These are phyloP conservation scores for Taphrina confusa DNA, from an alignment of 1,139 yeast genomes.

Conservation along the genomic window DNA sequence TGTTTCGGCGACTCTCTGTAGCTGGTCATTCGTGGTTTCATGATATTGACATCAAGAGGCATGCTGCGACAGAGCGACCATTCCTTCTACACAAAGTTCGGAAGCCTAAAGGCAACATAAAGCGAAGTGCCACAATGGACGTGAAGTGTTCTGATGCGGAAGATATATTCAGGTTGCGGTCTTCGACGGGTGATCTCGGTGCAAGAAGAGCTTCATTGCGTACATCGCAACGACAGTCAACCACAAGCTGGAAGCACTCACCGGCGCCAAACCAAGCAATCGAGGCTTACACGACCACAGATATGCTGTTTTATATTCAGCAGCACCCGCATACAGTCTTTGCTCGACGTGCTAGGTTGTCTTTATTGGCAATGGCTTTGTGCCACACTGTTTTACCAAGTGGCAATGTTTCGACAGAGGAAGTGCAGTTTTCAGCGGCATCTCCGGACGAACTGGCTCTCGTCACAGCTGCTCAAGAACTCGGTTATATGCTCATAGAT, in stretches of 20 bases:
- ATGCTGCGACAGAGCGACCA: constrained; percentile 36
- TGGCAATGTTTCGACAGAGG: constrained; percentile 51
- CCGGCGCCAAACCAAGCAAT: neutral
- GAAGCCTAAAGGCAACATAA: neutral
- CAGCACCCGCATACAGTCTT: constrained; percentile 68
- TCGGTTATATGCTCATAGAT: constrained; percentile 80
- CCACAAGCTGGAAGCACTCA: constrained; percentile 1
- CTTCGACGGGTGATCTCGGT: neutral
- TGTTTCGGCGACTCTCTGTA: constrained; percentile 77
- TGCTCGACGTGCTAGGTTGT: constrained; percentile 72
- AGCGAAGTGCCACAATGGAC: constrained; percentile 16
- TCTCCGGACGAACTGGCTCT: constrained; percentile 96
- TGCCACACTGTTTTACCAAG: constrained; percentile 86
- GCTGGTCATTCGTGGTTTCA: constrained; percentile 91
- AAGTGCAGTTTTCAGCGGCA: constrained; percentile 80
- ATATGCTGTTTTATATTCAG: constrained; percentile 69
- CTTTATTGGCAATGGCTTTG: constrained; percentile 75
- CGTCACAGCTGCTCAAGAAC: constrained; percentile 89
- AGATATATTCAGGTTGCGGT: neutral
- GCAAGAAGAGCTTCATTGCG: neutral
- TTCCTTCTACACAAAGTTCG: constrained; percentile 20
- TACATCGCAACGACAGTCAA: neutral
- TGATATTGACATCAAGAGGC: constrained; percentile 58
- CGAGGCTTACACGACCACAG: constrained; percentile 55
- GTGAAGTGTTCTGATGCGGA: neutral